phyloP scores from a whole-genome alignment of 441 rosid genomes.

The Populus hybrid region DNA sequence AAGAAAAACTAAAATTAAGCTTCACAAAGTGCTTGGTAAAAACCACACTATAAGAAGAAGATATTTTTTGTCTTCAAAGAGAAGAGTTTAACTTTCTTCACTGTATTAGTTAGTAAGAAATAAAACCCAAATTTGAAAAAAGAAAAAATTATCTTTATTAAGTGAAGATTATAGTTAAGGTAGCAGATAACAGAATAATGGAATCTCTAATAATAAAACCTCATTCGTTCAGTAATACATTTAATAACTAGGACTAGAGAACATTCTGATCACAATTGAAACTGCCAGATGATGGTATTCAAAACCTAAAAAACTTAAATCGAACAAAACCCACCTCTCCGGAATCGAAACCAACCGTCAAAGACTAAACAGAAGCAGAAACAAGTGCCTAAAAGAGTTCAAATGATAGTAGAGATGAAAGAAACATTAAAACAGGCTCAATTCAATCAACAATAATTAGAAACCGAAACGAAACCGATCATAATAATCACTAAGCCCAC shows the following conservation, averaged over 20 bases:
- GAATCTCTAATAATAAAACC: not conserved
- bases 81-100: not conserved
- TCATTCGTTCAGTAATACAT: not conserved
- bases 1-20: not conserved
- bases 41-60: not conserved
- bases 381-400: conserved; percentile 15
- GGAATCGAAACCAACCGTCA: not conserved
- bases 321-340: not conserved
- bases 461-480: conserved; percentile 21
- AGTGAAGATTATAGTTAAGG: not conserved
- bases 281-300: not conserved
- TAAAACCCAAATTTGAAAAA: not conserved
- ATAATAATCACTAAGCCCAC: conserved; percentile 15
- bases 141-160: too few species aligned
- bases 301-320: not conserved
- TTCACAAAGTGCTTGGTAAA: not conserved
- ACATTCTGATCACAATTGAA: not conserved
- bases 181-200: not conserved
- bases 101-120: not conserved
- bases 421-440: conserved; percentile 2
- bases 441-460: not conserved
- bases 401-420: conserved; percentile 19
- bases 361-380: not conserved
- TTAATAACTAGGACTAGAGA: not conserved
- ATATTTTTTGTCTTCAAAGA: not conserved